Evolutionary conservation across 2,329 filamentous ascomycete genomes (phyloP).

Genomic region (Xylogone sp.): DNA sequence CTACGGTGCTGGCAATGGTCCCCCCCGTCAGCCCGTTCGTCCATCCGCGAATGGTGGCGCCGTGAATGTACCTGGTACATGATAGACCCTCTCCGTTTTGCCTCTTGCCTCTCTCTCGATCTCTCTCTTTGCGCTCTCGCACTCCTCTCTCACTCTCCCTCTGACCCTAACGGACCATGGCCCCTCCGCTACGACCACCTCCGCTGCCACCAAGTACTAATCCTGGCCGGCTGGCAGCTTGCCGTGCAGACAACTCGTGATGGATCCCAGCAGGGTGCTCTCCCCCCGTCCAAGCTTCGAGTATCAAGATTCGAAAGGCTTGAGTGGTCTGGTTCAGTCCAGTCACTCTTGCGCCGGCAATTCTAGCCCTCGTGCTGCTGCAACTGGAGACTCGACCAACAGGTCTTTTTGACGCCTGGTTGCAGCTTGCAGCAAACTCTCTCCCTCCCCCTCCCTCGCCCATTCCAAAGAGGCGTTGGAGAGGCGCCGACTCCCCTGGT

Average conservation of each 20-base stretch:
- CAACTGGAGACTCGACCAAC: not conserved
- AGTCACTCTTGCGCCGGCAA: not conserved
- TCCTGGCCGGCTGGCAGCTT: not conserved
- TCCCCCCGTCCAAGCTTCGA: not conserved
- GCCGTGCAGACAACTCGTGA: not conserved
- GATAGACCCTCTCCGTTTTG: too few species aligned
- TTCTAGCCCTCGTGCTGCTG: not conserved
- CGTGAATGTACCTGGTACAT: too few species aligned
- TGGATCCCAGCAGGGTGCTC: not conserved
- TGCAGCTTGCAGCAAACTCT: too few species aligned
- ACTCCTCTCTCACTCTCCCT: too few species aligned
- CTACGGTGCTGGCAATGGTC: too few species aligned
- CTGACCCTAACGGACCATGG: too few species aligned
- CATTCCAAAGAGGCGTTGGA: not conserved
- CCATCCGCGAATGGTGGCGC: too few species aligned
- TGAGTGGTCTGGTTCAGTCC: not conserved
- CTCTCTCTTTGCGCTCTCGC: too few species aligned
- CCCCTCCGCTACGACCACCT: not conserved
- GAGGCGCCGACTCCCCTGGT: not conserved
- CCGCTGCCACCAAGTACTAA: not conserved
- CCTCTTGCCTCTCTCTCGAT: too few species aligned
- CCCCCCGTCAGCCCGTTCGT: too few species aligned
- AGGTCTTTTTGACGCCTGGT: too few species aligned
- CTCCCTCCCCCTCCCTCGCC: too few species aligned
- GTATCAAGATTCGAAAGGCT: not conserved